Percentiles rank a stretch among this genome's conserved stretches.
These are phyloP conservation scores for Coix lacrymajobi DNA, from an alignment of 176 grass and related monocot genomes.

Conservation along the genomic window DNA sequence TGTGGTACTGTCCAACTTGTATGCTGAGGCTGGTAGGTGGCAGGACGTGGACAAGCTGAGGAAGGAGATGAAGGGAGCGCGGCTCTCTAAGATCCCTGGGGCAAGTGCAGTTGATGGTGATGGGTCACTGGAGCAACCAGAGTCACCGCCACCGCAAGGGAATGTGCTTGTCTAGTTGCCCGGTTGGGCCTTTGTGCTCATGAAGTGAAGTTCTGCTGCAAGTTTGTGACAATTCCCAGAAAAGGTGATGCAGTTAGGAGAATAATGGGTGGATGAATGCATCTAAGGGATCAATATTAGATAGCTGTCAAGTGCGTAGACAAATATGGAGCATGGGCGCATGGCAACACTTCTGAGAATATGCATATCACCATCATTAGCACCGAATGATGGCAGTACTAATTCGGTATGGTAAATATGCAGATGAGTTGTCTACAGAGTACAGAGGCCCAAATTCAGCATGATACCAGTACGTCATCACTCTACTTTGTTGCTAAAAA, in stretches of 20 bases:
- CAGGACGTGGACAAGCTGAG: conserved; percentile 53
- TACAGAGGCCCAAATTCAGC: conserved; percentile 10
- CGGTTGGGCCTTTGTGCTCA: not conserved
- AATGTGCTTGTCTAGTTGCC: not conserved
- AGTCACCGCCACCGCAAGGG: not conserved
- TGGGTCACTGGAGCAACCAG: not conserved
- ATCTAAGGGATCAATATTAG: not conserved
- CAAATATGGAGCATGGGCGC: not conserved
- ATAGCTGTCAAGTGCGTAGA: not conserved
- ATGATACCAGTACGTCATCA: not conserved
- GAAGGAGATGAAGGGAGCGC: conserved; percentile 36
- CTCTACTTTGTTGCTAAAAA: not conserved
- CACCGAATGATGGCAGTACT: not conserved
- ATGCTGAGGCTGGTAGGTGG: conserved; percentile 52
- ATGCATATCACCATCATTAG: not conserved
- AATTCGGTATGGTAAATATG: not conserved
- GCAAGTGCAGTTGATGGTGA: conserved; percentile 26
- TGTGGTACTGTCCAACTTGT: conserved; percentile 56
- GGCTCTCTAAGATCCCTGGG: conserved; percentile 43
- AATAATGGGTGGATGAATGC: not conserved
- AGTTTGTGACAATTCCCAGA: not conserved
- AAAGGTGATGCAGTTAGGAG: not conserved
- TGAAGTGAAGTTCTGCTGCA: not conserved
- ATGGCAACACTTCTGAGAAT: not conserved
- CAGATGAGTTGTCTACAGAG: not conserved